A percentile compares a stretch with the other conserved stretches of the same genome.
Conservation (phyloP, 768 basidiomycete genomes). For the Russula ochroleuca region DNA sequence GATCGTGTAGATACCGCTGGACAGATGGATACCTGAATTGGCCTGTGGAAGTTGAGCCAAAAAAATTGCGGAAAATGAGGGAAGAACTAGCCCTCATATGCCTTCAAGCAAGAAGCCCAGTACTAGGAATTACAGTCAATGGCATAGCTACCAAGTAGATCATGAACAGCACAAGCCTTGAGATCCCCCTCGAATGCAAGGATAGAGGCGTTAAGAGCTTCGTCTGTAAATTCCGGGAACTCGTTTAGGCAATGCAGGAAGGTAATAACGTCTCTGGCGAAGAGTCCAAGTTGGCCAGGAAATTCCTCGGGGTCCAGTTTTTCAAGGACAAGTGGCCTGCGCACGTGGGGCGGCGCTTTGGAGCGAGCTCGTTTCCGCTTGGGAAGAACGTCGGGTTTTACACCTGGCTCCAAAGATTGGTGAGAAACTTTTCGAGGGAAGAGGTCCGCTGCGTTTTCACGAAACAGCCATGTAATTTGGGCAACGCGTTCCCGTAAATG, state of each 20-base stretch:
- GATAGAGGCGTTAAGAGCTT: slow-evolving; percentile 65
- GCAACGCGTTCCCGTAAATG: slow-evolving; percentile 66
- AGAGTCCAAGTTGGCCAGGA: slow-evolving; percentile 56
- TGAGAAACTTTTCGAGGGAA: slow-evolving; percentile 61
- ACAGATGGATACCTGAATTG: slow-evolving; percentile 72
- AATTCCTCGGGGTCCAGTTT: slow-evolving; percentile 61
- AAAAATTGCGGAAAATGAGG: background rate
- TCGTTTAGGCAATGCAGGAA: slow-evolving; percentile 71
- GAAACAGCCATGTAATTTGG: slow-evolving; percentile 65
- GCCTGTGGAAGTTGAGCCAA: slow-evolving; percentile 37
- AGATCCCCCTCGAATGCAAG: slow-evolving; percentile 65
- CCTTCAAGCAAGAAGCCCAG: slow-evolving; percentile 67
- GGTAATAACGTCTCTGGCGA: slow-evolving; percentile 62
- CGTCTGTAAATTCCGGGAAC: slow-evolving; percentile 74
- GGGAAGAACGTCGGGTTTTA: slow-evolving; percentile 37
- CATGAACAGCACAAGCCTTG: slow-evolving; percentile 41
- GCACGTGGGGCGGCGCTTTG: slow-evolving; percentile 43
- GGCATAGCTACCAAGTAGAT: slow-evolving; percentile 8
- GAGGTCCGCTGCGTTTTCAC: slow-evolving; percentile 71
- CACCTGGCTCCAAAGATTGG: slow-evolving; percentile 39
- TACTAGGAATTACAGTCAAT: slow-evolving; percentile 43
- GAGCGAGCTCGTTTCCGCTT: slow-evolving; percentile 36
- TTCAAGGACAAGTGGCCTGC: slow-evolving; percentile 50
- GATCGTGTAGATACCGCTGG: slow-evolving; percentile 69
- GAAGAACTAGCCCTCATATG: slow-evolving; percentile 49